Evolutionary conservation across 2,329 filamentous ascomycete genomes (phyloP).

Genomic region (Aspergillus pseudonomiae): DNA sequence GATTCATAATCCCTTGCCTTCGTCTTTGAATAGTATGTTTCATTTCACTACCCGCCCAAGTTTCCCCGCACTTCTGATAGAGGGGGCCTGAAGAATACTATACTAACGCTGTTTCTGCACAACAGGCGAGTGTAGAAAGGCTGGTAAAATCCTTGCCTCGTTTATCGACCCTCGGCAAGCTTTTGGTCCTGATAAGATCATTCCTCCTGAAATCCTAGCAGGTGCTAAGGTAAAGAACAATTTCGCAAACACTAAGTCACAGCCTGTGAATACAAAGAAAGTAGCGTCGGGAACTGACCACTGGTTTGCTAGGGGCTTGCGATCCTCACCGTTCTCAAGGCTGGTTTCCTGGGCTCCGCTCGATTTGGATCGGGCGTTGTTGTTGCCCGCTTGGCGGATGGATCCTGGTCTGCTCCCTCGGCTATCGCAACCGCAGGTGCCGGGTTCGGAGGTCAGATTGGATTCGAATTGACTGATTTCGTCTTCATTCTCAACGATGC

Average conservation of each 20-base stretch:
- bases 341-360: conserved; percentile 54
- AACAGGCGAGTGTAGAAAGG: conserved; percentile 94
- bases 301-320: conserved; percentile 47
- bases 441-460: conserved; percentile 55
- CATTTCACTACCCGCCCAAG: conserved; percentile 13
- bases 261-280: neutral
- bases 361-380: conserved; percentile 55
- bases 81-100: conserved; percentile 13
- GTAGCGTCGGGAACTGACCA: conserved; percentile 14
- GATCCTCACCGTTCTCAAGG: conserved; percentile 53
- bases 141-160: conserved; percentile 89
- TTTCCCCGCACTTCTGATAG: conserved; percentile 37
- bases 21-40: conserved; percentile 52
- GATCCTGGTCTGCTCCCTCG: conserved; percentile 54
- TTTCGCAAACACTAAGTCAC: neutral
- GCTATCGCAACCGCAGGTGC: conserved; percentile 53
- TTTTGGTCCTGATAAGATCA: conserved; percentile 96
- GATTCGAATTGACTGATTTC: conserved; percentile 64
- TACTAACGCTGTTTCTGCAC: conserved; percentile 37
- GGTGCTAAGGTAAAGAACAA: conserved; percentile 75
- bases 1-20: conserved; percentile 52
- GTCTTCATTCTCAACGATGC: conserved; percentile 98
- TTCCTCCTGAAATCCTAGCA: conserved; percentile 84
- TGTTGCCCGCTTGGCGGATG: conserved; percentile 52
- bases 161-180: conserved; percentile 93